Evolutionary conservation across 1,284 basidiomycete genomes (phyloP).

Genomic region (Neotropicomus parvogracilis): DNA sequence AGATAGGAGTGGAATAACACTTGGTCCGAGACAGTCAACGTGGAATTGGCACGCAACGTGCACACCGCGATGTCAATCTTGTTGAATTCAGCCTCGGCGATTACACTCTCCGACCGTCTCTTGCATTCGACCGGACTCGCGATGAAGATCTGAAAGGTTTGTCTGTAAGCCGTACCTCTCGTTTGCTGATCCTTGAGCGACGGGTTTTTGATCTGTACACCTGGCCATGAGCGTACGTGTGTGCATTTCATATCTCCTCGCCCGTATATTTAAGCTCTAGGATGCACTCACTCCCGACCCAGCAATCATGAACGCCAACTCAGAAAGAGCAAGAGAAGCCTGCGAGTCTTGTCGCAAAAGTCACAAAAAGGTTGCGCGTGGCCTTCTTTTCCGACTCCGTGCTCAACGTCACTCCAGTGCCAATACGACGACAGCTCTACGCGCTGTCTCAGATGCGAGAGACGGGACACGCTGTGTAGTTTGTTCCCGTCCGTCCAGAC

Average conservation of each 20-base stretch:
- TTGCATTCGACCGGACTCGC: conserved; percentile 3
- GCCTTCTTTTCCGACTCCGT: neutral
- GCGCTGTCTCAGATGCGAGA: conserved; percentile 21
- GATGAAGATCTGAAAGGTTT: conserved; percentile 20
- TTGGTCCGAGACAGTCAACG: conserved; percentile 11
- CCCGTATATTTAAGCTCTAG: conserved; percentile 26
- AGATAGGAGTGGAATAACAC: conserved; percentile 18
- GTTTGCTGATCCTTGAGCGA: conserved; percentile 12
- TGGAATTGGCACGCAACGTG: conserved; percentile 27
- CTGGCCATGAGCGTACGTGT: conserved; percentile 8
- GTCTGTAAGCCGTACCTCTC: conserved; percentile 1
- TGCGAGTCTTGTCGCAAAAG: conserved; percentile 29
- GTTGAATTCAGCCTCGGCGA: neutral
- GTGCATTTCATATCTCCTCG: conserved; percentile 8
- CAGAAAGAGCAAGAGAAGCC: conserved; percentile 30
- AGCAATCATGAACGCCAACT: conserved; percentile 19
- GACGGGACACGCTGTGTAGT: conserved; percentile 16
- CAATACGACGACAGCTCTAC: conserved; percentile 16
- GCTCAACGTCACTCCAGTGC: conserved; percentile 19
- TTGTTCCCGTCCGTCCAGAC: conserved; percentile 16
- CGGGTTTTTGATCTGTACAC: conserved; percentile 12
- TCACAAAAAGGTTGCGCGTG: conserved; percentile 30
- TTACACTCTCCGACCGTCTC: conserved; percentile 6
- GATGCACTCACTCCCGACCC: neutral
- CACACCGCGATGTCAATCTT: conserved; percentile 15